These are phyloP conservation scores for Candida sphagnicola DNA, from an alignment of 805 yeast genomes.

Conservation along the genomic window DNA sequence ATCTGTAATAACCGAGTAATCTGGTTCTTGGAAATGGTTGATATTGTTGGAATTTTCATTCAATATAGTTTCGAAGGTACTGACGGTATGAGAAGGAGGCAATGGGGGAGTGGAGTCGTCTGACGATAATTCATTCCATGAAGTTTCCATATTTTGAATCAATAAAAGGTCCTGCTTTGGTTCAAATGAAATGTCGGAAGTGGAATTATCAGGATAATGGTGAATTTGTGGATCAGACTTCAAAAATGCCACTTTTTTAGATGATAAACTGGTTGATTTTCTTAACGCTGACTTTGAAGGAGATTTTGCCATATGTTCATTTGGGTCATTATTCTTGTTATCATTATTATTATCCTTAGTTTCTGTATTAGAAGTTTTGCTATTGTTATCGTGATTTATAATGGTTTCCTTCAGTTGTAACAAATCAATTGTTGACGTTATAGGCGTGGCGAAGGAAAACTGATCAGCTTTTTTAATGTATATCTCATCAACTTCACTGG, in stretches of 20 bases:
- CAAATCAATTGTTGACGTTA: constrained; percentile 16
- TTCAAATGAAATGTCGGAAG: constrained; percentile 5
- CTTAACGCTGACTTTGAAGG: constrained; percentile 41
- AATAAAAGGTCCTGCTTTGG: background rate
- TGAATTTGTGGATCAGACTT: constrained; percentile 27
- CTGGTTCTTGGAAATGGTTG: constrained; percentile 7
- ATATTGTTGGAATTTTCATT: constrained; percentile 6
- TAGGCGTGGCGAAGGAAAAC: constrained; percentile 22
- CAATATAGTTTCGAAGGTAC: constrained; percentile 8
- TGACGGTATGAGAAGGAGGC: constrained; percentile 24
- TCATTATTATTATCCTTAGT: background rate
- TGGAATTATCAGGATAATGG: constrained; percentile 17
- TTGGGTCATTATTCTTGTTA: background rate
- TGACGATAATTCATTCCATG: constrained; percentile 16
- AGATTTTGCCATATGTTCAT: constrained; percentile 11
- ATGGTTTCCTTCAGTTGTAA: background rate
- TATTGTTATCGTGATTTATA: background rate
- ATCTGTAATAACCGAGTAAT: constrained; percentile 11
- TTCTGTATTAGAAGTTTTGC: background rate
- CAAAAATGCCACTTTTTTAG: constrained; percentile 37
- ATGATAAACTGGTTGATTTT: constrained; percentile 22
- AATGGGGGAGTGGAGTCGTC: constrained; percentile 19
- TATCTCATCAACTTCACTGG: constrained; percentile 25
- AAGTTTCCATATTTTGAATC: constrained; percentile 10
- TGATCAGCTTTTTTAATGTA: constrained; percentile 11